phyloP scores from a whole-genome alignment of 768 basidiomycete species.

The Boletus barrowsii region DNA sequence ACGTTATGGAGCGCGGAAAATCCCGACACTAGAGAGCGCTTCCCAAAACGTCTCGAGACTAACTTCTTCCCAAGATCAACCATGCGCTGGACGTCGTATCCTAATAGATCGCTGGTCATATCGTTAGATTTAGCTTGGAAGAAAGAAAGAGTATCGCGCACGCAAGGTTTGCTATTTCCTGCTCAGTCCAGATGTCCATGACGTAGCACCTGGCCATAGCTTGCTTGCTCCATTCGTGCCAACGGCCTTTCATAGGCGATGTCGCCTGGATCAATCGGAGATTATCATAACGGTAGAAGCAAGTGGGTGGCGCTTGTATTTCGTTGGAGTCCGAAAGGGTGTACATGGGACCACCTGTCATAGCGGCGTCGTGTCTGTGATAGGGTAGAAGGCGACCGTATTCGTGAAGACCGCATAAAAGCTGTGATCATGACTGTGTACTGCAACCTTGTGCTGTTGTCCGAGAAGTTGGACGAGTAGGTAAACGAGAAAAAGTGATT shows the following conservation, averaged over 20 bases:
- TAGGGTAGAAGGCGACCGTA: neutral
- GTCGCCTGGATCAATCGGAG: constrained; percentile 1
- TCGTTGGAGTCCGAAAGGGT: neutral
- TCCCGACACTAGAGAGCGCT: too few relatives aligned
- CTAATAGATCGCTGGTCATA: neutral
- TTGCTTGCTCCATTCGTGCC: constrained; percentile 2
- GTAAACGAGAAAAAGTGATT: neutral
- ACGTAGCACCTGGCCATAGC: neutral
- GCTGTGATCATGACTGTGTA: neutral
- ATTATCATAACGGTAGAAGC: neutral
- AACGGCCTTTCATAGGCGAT: neutral
- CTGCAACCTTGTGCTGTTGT: neutral
- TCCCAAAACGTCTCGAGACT: too few relatives aligned
- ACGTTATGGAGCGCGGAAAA: too few relatives aligned
- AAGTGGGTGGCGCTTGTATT: too few relatives aligned
- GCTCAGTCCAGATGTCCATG: constrained; percentile 1
- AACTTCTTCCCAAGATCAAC: too few relatives aligned
- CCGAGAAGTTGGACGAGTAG: neutral
- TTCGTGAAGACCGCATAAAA: too few relatives aligned
- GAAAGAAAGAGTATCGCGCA: neutral
- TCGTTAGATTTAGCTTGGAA: neutral
- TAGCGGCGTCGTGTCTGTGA: accelerated
- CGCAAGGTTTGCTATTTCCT: neutral
- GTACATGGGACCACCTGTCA: neutral
- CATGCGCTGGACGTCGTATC: neutral